Evolutionary conservation across 257 asterid genomes (phyloP).

Genomic region (Nicotiana obtusifolia): DNA sequence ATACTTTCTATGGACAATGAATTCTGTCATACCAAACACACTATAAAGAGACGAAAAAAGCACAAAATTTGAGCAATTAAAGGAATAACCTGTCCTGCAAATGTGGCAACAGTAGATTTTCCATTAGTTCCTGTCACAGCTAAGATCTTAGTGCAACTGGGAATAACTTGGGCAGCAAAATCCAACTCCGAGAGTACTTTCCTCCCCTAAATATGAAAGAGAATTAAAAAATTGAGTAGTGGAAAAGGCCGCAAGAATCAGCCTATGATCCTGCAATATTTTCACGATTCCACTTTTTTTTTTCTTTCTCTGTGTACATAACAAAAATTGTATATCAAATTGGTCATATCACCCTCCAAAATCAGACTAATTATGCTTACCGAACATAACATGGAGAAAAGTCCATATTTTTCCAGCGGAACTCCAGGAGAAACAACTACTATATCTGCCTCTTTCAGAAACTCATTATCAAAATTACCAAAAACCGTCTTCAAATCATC

Average conservation of each 20-base stretch:
- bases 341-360: too few species aligned
- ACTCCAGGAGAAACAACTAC: conserved; percentile 39
- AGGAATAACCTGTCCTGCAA: conserved; percentile 31
- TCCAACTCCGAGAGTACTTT: conserved; percentile 32
- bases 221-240: background rate
- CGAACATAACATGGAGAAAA: conserved; percentile 20
- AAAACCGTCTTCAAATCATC: conserved; percentile 23
- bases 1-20: too few species aligned
- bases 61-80: too few species aligned
- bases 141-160: conserved; percentile 24
- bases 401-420: conserved; percentile 26
- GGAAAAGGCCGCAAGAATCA: background rate
- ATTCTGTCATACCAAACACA: too few species aligned
- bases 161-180: conserved; percentile 36
- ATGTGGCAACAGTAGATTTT: conserved; percentile 36
- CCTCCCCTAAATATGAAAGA: conserved; percentile 24
- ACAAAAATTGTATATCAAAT: too few species aligned
- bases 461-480: conserved; percentile 23
- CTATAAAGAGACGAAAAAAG: background rate
- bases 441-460: conserved; percentile 18
- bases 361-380: conserved; percentile 17
- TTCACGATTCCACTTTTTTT: too few species aligned
- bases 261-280: background rate
- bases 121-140: conserved; percentile 47
- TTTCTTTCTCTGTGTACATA: too few species aligned